Base-by-base conservation (phyloP, 2,329 filamentous ascomycete genomes). In the Mycosphaerella sp. region DNA sequence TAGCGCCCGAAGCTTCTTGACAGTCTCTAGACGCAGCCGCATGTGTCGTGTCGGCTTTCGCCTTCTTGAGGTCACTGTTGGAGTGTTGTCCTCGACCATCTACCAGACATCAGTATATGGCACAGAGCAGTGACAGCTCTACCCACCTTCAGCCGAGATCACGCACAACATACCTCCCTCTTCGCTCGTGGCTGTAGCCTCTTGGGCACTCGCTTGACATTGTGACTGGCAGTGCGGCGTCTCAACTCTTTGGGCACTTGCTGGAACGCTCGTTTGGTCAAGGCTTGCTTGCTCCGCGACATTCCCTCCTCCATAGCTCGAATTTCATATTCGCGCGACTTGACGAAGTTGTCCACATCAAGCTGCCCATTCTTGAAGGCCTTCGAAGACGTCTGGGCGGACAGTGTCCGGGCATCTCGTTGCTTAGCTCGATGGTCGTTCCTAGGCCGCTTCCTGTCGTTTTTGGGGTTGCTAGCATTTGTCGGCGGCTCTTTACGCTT, bases 21-120 rank as follows among this genome's bases (percentile, higher is more conserved):
- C 87, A 3, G 82, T 90, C 69, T 95, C 87, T 27, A 85, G 78
- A 46, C 91, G 79, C 60, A 89, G 73, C 50, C 81, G 66, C 64
- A 70, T 71, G 50, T 76, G 73, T 12, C 70, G 66, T 27, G 68
- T 67, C 1, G 80, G 81, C 61, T 80, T 84, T 54, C 84, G 76
- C 56, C 79, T 81, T 55, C 78, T 77, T 1, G 78, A 75, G 45
- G 83, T 85, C 5, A 90, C 83, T 0, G 82, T 86, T 0, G 93
- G 90, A 0, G 91, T 95, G 58, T 96, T 96, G 64, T 97, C 91
- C 50, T 94, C 87, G 13, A 75, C 75, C 83, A 95, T 94, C 77
- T 94, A 80, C 27, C 8, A 45, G 10, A 21, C 36, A 41, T 64
- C 49, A 66, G 59, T 52, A 36, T 37, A 37, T 9, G 39, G 13